Base-by-base conservation (phyloP, 2,329 filamentous ascomycete genomes). In the Pleomassaria siparia region DNA sequence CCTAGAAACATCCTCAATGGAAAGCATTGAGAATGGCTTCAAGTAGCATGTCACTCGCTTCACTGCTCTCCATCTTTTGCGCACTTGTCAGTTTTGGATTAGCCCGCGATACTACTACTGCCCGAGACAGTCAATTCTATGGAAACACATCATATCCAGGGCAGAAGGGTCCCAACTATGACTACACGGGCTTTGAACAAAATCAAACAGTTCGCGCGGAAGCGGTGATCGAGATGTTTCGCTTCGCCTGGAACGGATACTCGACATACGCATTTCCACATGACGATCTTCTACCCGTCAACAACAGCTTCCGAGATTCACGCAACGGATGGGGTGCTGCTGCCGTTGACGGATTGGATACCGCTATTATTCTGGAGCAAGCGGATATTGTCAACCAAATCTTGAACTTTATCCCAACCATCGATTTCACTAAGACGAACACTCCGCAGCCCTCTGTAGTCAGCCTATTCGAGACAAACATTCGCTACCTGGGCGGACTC, bases 301-400 rank as follows among this genome's bases (percentile, higher is more conserved):
- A 57, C 33, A 51, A 59, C 10, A 54, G 32, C n/a, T 67, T 63
- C 35, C 22, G 39, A 21, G 57, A 61, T 22, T 54, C 57, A 10
- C 64, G 78, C 70, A 63, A 71, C 10, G 71, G 75, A n/a, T 82
- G 56, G 54, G 63, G 63, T 9, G 60, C 44, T 16, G 81, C 62
- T 73, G 75, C 26, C 44, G 74, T 84, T 29, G 82, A 85, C 55
- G 68, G 74, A 2, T 72, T 84, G 25, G 80, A 83, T 47, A 81
- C 80, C 0, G 75, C 84, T 2, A 83, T 77, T 75, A 82, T 85
- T 44, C 81, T 84, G 80, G 80, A 66, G 40, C 64, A 72, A 44
- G 69, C 74, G 2, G 81, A 84, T 21, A 84, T 84, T 53, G 66
- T 75, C 39, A 67, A 76, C 15, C 80, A 80, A 10, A 76, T 76